Evolutionary conservation across 257 asterid species (phyloP), one percentile per base, ranked within the genome.

Genomic region (Marsdenia floribunda): DNA sequence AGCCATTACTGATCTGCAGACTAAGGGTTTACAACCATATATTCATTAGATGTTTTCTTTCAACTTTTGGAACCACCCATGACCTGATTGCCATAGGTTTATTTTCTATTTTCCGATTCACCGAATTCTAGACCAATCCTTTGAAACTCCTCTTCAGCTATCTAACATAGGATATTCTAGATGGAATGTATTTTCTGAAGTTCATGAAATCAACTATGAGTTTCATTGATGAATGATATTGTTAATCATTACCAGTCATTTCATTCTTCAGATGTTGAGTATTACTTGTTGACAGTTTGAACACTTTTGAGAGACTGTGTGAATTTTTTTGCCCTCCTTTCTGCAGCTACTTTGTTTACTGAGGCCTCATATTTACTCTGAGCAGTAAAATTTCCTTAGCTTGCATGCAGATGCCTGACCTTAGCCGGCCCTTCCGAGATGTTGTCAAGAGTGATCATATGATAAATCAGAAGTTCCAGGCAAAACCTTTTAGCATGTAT

Each of bases 321-420:
- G 47, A 66, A n/a, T n/a, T 47, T 50, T 49, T 42, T 47, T 2
- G 19, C 33, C 63, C 8, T 3, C 6, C 29, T 18, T 46, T 61
- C 5, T 73, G 35, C 13, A 15, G 44, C n/a, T 76, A 44, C 50
- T 57, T 21, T 14, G 33, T 33, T 33, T 76, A 70, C 52, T 77
- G 50, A 35, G 68, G 72, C 80, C 75, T 78, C 80, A 80, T 85
- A 71, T 83, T 83, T 77, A 82, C 86, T 81, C 96, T 89, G 97
- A 92, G 90, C 90, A 82, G 91, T 90, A 89, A 92, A 80, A 88
- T 86, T 94, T 88, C 85, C 91, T 77, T 90, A 92, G 98, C 96
- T 49, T 85, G 93, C 91, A 82, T 84, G 96, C 98, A 90, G 97
- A 90, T 89, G 86, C 88, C 92, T 82, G 78, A 78, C 79, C 81